Base-by-base conservation (phyloP, 331 rosid species). In the Malus hybrid region DNA sequence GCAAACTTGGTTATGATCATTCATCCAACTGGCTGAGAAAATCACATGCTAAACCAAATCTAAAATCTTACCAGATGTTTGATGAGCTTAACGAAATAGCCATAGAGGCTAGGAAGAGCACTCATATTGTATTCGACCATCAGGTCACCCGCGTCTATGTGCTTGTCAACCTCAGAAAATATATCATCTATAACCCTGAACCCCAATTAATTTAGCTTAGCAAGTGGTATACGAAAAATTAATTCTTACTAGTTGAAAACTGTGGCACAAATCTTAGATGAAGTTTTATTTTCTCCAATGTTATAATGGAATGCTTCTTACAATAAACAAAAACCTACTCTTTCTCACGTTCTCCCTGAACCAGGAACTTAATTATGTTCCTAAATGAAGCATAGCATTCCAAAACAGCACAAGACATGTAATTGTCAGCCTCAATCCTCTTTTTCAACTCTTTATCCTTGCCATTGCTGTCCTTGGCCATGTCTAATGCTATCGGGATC, bases 401-500 rank as follows among this genome's bases (percentile, higher is more conserved):
- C 78, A 86, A 86, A 69, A 95, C 92, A 83, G 99, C 99, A 70
- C 97, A 89, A 59, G 87, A 88, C 99, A 95, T 95, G 79, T 95
- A 95, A 78, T 75, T 46, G 61, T 95, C 97, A 59, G 77, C 79
- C 6, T 27, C 84, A 66, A 95, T 92, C 85, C 96, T 86, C 80
- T 95, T 90, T 73, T 78, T 88, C 62, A 95, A 88, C 83, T 95
- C 99, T 77, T 86, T 71, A 72, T 95, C 99, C 90, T 92, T 92
- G 62, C 96, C 97, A 81, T 90, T 91, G 89, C 97, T 95, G 86
- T 95, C 99, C 87, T 92, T 95, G 44, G 99, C 99, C 99, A 95
- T 92, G 87, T 95, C 99, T 55, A 95, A 77, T 50, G 99, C 99
- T 75, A 95, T 92, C 48, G 99, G 99, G 55, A 95, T 95, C 99